Evolutionary conservation across 2,329 filamentous ascomycete species (phyloP).

Genomic region (Penicillium sp.): DNA sequence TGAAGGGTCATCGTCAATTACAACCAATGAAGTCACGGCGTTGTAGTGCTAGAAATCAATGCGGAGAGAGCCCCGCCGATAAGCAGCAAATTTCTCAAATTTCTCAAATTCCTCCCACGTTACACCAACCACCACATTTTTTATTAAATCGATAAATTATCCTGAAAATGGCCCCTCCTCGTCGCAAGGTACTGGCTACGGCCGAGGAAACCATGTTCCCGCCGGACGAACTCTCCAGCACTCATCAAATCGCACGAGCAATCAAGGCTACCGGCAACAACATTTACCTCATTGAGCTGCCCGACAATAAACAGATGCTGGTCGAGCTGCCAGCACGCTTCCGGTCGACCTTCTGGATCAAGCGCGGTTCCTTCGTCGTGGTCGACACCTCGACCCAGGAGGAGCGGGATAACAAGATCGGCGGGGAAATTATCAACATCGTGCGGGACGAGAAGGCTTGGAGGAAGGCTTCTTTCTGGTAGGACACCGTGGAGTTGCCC

Average conservation of each 20-base stretch:
- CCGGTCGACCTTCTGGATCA: slow-evolving; percentile 90
- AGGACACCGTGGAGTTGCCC: slow-evolving; percentile 14
- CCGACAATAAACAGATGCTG: slow-evolving; percentile 61
- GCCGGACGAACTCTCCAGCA: slow-evolving; percentile 50
- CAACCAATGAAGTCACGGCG: too few relatives aligned
- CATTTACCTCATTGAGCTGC: slow-evolving; percentile 73
- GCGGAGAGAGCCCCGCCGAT: slow-evolving; percentile 16
- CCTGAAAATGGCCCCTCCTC: slow-evolving; percentile 63
- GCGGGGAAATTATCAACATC: slow-evolving; percentile 87
- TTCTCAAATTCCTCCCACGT: too few relatives aligned
- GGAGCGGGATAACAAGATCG: slow-evolving; percentile 68
- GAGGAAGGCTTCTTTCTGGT: slow-evolving; percentile 89
- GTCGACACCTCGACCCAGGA: slow-evolving; percentile 66
- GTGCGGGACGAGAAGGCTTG: slow-evolving; percentile 87
- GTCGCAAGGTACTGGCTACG: slow-evolving; percentile 71
- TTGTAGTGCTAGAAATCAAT: background rate
- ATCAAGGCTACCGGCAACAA: slow-evolving; percentile 83
- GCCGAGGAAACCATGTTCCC: slow-evolving; percentile 65
- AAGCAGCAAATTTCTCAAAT: slow-evolving; percentile 14
- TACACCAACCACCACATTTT: too few relatives aligned
- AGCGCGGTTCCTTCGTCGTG: slow-evolving; percentile 79
- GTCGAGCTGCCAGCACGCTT: slow-evolving; percentile 82
- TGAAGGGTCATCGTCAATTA: too few relatives aligned
- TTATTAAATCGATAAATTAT: background rate
- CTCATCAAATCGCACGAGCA: slow-evolving; percentile 67